phyloP scores from a whole-genome alignment of 192 early-diverging fungal species.

The Umbelopsis vinacea region DNA sequence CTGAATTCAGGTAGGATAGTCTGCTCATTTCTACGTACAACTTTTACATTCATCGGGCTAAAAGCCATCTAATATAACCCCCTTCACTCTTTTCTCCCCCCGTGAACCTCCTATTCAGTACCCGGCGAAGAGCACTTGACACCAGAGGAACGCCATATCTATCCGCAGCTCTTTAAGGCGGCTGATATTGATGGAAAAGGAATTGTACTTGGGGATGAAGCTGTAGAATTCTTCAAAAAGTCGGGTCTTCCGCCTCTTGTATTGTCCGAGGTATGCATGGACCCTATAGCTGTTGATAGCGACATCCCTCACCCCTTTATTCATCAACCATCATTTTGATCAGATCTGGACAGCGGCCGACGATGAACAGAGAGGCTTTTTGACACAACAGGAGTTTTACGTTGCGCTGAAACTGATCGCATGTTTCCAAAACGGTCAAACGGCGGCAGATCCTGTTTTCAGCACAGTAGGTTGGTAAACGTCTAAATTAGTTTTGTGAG shows the following conservation, averaged over 20 bases:
- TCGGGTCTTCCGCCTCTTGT: slow-evolving; percentile 60
- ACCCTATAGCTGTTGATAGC: background rate
- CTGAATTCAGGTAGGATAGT: background rate
- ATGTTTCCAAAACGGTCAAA: slow-evolving; percentile 77
- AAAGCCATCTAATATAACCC: background rate
- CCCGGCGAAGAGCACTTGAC: slow-evolving; percentile 39
- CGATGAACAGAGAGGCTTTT: slow-evolving; percentile 75
- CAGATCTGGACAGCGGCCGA: slow-evolving; percentile 88
- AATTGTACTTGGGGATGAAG: slow-evolving; percentile 64
- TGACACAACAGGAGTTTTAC: slow-evolving; percentile 78
- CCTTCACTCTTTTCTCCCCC: background rate
- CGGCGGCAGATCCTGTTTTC: slow-evolving; percentile 25
- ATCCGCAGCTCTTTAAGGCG: slow-evolving; percentile 61
- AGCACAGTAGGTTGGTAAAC: slow-evolving; percentile 25
- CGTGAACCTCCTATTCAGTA: background rate
- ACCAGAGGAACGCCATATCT: slow-evolving; percentile 62
- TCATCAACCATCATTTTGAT: background rate
- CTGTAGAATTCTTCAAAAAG: slow-evolving; percentile 73
- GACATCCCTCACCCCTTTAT: background rate
- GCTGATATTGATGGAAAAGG: slow-evolving; percentile 70
- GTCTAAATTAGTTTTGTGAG: background rate
- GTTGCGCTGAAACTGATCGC: slow-evolving; percentile 90
- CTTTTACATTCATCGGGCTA: background rate
- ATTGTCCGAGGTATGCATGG: slow-evolving; percentile 56
- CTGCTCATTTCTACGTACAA: background rate